These are phyloP conservation scores for Globisporangium spiculum DNA, from an alignment of 352 stramenopile genomes.

Conservation along the genomic window DNA sequence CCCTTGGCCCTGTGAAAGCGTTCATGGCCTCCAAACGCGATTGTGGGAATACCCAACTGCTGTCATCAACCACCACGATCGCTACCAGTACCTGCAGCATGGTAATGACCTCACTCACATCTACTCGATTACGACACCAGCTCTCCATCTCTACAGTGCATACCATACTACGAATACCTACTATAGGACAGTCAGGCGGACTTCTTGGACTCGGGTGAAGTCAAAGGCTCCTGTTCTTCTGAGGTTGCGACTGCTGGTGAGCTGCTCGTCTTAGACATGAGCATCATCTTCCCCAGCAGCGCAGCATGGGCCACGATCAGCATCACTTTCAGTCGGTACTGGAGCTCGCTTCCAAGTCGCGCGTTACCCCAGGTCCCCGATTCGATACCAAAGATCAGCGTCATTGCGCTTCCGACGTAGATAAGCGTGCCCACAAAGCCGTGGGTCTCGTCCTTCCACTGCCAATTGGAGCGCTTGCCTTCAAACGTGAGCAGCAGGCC, in stretches of 20 bases:
- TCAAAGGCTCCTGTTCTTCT: neutral
- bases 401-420: slow-evolving; percentile 47
- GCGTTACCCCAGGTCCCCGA: slow-evolving; percentile 31
- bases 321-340: slow-evolving; percentile 42
- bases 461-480: slow-evolving; percentile 47
- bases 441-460: slow-evolving; percentile 76
- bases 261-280: neutral
- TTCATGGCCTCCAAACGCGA: neutral
- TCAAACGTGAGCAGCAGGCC: slow-evolving; percentile 65
- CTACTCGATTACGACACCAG: neutral
- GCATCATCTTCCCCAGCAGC: slow-evolving; percentile 24
- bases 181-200: too few species aligned
- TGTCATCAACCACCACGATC: neutral
- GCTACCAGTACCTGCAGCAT: neutral
- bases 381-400: slow-evolving; percentile 48
- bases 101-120: neutral
- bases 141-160: neutral
- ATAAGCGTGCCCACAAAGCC: slow-evolving; percentile 52
- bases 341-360: slow-evolving; percentile 30
- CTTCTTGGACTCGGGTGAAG: neutral
- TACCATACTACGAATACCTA: too few species aligned
- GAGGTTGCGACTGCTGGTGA: neutral
- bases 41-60: neutral
- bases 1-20: neutral
- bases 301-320: slow-evolving; percentile 48